A percentile compares a stretch with the other conserved stretches of the same genome.
Evolutionary conservation across 2,329 filamentous ascomycete species (phyloP).

Genomic region (Verticillium isaacii): DNA sequence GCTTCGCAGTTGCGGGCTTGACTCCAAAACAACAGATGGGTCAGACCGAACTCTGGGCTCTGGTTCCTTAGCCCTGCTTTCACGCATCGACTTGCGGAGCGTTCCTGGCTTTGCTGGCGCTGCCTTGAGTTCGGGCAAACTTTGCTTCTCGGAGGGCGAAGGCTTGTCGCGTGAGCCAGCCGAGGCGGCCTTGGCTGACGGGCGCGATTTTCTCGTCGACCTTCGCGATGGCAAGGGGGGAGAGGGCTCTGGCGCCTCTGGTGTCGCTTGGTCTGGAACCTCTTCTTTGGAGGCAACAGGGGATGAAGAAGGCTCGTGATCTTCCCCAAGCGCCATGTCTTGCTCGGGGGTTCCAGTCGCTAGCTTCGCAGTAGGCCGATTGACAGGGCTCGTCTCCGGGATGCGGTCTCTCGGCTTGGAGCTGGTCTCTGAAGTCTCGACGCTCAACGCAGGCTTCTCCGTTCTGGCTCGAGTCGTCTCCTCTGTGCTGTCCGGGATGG

Average conservation of each 20-base stretch:
- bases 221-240: conserved; percentile 4
- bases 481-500: conserved; percentile 8
- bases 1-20: background rate
- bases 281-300: background rate
- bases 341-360: background rate
- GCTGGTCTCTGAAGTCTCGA: conserved; percentile 10
- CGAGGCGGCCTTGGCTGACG: conserved; percentile 7
- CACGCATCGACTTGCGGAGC: background rate
- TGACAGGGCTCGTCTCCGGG: conserved; percentile 23
- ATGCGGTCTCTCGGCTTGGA: conserved; percentile 16
- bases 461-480: conserved; percentile 2
- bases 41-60: background rate
- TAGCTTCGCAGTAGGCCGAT: background rate
- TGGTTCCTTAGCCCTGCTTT: background rate
- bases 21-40: background rate
- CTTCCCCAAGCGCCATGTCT: background rate
- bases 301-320: background rate
- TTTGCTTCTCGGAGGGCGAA: background rate
- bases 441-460: background rate
- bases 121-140: background rate
- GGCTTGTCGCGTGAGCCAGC: background rate
- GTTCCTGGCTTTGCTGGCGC: background rate
- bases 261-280: background rate
- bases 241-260: background rate
- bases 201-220: conserved; percentile 7